Percentiles rank a stretch among this genome's conserved stretches.
These are phyloP conservation scores for Barnettozyma botsteinii DNA, from an alignment of 805 yeast species.

Conservation along the genomic window DNA sequence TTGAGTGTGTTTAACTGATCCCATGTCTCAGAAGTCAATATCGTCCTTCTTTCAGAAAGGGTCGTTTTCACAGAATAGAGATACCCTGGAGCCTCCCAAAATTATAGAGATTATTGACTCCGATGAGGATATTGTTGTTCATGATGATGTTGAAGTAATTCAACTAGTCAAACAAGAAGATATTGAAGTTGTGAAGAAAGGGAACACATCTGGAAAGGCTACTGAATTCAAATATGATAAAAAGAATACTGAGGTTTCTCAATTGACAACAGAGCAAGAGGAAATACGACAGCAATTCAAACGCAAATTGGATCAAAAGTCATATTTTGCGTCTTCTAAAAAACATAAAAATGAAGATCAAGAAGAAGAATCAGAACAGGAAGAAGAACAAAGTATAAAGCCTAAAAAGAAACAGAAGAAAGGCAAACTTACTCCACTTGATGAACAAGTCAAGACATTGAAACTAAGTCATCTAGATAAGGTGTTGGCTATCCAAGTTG, in stretches of 20 bases:
- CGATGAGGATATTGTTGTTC: background rate
- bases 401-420: conserved; percentile 9
- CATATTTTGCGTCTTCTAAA: background rate
- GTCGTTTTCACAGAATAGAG: background rate
- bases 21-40: background rate
- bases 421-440: conserved; percentile 64
- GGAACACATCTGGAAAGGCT: background rate
- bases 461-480: conserved; percentile 60
- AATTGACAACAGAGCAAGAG: background rate
- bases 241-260: background rate
- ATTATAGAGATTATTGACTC: background rate
- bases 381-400: conserved; percentile 5
- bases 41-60: conserved; percentile 4
- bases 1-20: background rate
- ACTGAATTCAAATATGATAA: conserved; percentile 1
- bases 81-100: background rate
- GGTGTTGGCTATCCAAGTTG: conserved; percentile 77
- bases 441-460: conserved; percentile 65
- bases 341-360: background rate
- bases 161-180: background rate
- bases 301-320: conserved; percentile 2
- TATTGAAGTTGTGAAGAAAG: too few species aligned
- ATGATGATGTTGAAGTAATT: background rate
- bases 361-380: conserved; percentile 9
- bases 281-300: background rate